Evolutionary conservation across 2,329 filamentous ascomycete genomes (phyloP).

Genomic region (Aspergillus chevalieri): DNA sequence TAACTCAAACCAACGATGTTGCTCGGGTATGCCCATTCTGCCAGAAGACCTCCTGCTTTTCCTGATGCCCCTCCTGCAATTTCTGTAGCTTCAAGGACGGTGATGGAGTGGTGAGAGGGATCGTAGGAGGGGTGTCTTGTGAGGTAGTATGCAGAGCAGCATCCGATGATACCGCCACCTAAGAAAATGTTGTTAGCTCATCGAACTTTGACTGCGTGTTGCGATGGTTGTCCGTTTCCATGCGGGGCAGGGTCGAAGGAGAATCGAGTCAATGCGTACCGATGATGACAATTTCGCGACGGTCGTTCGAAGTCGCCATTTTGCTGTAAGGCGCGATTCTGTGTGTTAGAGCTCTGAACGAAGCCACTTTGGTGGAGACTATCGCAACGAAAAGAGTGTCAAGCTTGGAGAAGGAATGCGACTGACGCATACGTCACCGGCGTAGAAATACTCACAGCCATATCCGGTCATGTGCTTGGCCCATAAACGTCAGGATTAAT

Average conservation of each 20-base stretch:
- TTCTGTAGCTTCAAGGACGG: conserved; percentile 75
- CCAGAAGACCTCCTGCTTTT: conserved; percentile 87
- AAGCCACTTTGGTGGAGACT: conserved; percentile 17
- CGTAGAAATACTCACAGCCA: background rate
- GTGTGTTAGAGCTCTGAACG: conserved; percentile 10
- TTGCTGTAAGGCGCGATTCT: conserved; percentile 15
- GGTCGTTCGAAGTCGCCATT: conserved; percentile 25
- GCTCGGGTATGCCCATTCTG: conserved; percentile 82
- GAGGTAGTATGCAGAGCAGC: conserved; percentile 84
- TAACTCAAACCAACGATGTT: conserved; percentile 83
- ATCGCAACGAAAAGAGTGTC: background rate
- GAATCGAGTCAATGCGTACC: conserved; percentile 22
- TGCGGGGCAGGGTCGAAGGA: conserved; percentile 17
- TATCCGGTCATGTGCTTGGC: conserved; percentile 21
- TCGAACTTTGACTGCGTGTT: conserved; percentile 2
- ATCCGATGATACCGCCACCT: conserved; percentile 92
- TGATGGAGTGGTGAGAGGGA: conserved; percentile 67
- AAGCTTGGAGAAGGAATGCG: conserved; percentile 3
- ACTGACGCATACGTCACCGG: conserved; percentile 24
- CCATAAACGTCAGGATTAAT: conserved; percentile 1
- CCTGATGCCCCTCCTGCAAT: conserved; percentile 90
- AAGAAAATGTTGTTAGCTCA: conserved; percentile 7
- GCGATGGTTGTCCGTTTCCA: background rate
- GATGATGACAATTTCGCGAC: conserved; percentile 36
- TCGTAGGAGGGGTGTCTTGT: conserved; percentile 80